phyloP scores from a whole-genome alignment of 2,329 filamentous ascomycete species.

The Dactylellina leptospora region DNA sequence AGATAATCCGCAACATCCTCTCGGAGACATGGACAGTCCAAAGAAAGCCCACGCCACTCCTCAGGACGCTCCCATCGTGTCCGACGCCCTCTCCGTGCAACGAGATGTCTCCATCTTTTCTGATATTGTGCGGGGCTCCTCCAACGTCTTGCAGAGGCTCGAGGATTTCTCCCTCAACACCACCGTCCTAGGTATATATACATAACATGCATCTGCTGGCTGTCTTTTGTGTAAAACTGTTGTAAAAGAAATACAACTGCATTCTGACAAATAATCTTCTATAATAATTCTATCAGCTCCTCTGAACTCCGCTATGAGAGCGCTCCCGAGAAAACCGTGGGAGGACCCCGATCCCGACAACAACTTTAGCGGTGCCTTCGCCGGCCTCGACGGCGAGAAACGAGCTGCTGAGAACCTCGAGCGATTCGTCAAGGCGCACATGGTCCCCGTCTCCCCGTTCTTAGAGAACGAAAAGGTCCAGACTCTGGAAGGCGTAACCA shows the following conservation, averaged over 20 bases:
- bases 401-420: constrained; percentile 79
- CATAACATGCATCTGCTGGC: not conserved
- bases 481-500: constrained; percentile 72
- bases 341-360: constrained; percentile 75
- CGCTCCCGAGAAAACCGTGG: constrained; percentile 85
- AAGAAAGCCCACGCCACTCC: constrained; percentile 14
- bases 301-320: constrained; percentile 80
- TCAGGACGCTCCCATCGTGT: constrained; percentile 30
- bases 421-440: constrained; percentile 84
- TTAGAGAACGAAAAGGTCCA: constrained; percentile 69
- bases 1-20: constrained; percentile 23
- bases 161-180: constrained; percentile 42
- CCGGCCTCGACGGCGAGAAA: constrained; percentile 76
- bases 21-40: constrained; percentile 34
- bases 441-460: constrained; percentile 81
- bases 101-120: constrained; percentile 51
- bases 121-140: constrained; percentile 36
- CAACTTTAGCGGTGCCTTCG: constrained; percentile 69
- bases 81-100: constrained; percentile 47
- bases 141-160: constrained; percentile 25
- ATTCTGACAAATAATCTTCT: no score
- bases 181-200: constrained; percentile 42
- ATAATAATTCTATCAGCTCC: constrained; percentile 67
- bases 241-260: not conserved
- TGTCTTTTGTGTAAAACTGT: not conserved